These are phyloP conservation scores for Skeletonema marinoi DNA, from an alignment of 108 stramenopile species.

Conservation along the genomic window DNA sequence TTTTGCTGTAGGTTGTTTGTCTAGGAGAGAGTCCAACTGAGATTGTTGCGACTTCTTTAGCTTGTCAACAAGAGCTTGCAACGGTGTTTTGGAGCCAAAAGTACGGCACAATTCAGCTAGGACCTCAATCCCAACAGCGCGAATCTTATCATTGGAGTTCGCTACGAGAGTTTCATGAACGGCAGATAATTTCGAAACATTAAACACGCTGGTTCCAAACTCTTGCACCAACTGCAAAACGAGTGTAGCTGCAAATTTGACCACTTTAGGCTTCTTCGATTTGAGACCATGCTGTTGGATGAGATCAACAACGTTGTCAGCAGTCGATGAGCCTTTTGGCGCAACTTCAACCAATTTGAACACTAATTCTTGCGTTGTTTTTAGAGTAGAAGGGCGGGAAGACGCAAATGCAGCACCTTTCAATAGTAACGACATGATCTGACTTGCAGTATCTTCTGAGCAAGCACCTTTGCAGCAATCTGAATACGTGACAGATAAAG, in stretches of 20 bases:
- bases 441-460: conserved; percentile 46
- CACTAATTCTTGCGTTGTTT: conserved; percentile 49
- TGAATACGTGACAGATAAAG: conserved; percentile 55
- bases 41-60: conserved; percentile 78
- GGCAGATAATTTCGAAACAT: conserved; percentile 54
- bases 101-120: conserved; percentile 83
- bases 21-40: conserved; percentile 72
- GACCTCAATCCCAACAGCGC: conserved; percentile 75
- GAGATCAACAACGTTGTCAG: conserved; percentile 59
- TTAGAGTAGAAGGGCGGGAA: conserved; percentile 64
- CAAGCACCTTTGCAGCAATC: conserved; percentile 60
- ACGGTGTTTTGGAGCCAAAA: conserved; percentile 69
- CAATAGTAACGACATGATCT: conserved; percentile 54
- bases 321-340: conserved; percentile 45
- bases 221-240: conserved; percentile 55
- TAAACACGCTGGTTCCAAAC: conserved; percentile 76
- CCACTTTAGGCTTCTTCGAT: conserved; percentile 85
- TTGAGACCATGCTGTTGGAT: conserved; percentile 66
- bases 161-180: conserved; percentile 61
- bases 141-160: conserved; percentile 77
- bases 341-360: conserved; percentile 85
- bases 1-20: conserved; percentile 51
- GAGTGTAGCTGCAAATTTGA: conserved; percentile 54
- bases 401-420: conserved; percentile 80
- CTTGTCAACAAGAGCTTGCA: conserved; percentile 62